These are phyloP conservation scores for Cryptococcus sp. DNA, from an alignment of 1,284 basidiomycete genomes.

Conservation along the genomic window DNA sequence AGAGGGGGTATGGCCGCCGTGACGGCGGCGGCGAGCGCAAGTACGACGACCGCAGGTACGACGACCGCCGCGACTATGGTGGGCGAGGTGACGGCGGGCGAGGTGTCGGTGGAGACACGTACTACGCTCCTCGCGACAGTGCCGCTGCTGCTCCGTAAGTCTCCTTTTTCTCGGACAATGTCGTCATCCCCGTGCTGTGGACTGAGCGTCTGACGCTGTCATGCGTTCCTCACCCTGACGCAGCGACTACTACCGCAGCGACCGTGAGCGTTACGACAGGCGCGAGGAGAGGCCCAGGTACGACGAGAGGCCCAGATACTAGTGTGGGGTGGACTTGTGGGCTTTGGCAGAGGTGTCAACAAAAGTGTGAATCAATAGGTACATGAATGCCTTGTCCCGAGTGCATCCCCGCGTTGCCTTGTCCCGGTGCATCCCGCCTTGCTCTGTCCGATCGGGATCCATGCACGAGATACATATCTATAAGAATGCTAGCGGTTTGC, in stretches of 20 bases:
- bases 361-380: no score
- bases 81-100: constrained; percentile 9
- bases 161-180: constrained; percentile 10
- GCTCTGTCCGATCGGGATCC: no score
- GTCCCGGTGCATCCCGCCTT: no score
- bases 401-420: no score
- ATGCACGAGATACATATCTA: no score
- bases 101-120: constrained; percentile 16
- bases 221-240: constrained; percentile 1
- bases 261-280: constrained; percentile 21
- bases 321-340: neutral
- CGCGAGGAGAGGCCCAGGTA: constrained; percentile 28
- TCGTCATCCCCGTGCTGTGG: constrained; percentile 10
- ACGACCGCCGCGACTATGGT: constrained; percentile 41
- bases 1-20: constrained; percentile 54
- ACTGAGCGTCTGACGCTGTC: constrained; percentile 13
- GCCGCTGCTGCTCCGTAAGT: constrained; percentile 31
- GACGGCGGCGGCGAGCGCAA: constrained; percentile 47
- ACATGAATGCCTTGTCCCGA: no score
- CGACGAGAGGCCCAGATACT: constrained; percentile 36
- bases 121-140: constrained; percentile 29
- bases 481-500: neutral
- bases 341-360: no score
- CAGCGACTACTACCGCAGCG: constrained; percentile 50
- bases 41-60: constrained; percentile 38